Evolutionary conservation across 768 basidiomycete genomes (phyloP), one percentile per base, ranked within the genome.

Genomic region (Lactarius sp.): DNA sequence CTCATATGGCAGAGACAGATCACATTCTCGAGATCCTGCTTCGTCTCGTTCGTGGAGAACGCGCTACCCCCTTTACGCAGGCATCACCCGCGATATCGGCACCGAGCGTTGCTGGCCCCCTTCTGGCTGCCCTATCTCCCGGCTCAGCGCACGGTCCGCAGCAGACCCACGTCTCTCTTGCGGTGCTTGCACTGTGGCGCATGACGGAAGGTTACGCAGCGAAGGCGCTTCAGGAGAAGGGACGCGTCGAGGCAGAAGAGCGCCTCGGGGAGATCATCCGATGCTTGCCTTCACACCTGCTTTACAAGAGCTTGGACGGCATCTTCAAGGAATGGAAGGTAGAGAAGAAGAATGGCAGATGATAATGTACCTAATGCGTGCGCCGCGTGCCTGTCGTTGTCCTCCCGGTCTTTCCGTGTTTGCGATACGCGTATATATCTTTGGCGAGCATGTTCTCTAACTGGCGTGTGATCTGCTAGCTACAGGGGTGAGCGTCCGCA

Each of bases 131-230:
- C 41, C 78, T 92, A 54, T 77, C 83, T 6, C 84, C 83, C n/a
- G 85, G 85, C 47, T 90, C 92, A 4, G 84, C 90, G 13, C 92
- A 94, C 70, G 87, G 86, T 20, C 80, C 85, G 46, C 92, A 95
- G 70, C 96, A 99, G 76, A 98, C 94, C 1, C 94, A 95, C 68
- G 90, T 96, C 27, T 92, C 92, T 9, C 82, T 98, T 37, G 94
- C 95, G 9, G 90, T 98, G 12, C 79, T 98, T 56, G 93, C 94
- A 14, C 83, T 98, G 74, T 94, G 93, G 77, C 82, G 90, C 31
- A 83, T 98, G 78, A 79, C 88, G 6, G 77, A 87, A 55, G 92
- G 94, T 68, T 94, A 87, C 71, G 94, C 93, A 6, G 78, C 81
- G 72, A 87, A 86, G 71, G 87, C 86, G 39, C 74, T 72, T 27